These are phyloP conservation scores for Thozetella sp. DNA, from an alignment of 495 filamentous ascomycete species.

Conservation along the genomic window DNA sequence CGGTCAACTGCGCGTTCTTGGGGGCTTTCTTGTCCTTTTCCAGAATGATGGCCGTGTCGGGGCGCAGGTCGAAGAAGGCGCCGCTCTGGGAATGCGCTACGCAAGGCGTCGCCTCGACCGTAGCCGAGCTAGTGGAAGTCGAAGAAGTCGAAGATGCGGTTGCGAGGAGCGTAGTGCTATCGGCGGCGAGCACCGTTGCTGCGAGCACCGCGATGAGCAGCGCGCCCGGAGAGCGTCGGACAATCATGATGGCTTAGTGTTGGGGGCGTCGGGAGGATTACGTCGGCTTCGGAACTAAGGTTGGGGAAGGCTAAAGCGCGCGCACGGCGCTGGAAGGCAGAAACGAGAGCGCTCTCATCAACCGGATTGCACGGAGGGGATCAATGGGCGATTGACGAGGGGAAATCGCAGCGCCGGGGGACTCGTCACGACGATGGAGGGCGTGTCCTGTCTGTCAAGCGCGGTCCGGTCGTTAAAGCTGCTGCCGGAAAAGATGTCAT, in stretches of 20 bases:
- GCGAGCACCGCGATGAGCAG: conserved; percentile 17
- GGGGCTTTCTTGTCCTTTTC: conserved; percentile 60
- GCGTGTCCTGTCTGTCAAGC: background rate
- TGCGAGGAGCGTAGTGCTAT: conserved; percentile 8
- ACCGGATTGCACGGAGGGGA: background rate
- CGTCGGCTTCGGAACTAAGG: background rate
- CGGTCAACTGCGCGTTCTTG: conserved; percentile 56
- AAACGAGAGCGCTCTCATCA: background rate
- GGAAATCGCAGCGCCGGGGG: background rate
- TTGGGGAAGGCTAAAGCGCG: background rate
- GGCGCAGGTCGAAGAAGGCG: conserved; percentile 87
- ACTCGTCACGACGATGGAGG: background rate
- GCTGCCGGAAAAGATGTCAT: background rate
- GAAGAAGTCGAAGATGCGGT: conserved; percentile 8
- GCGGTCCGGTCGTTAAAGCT: background rate
- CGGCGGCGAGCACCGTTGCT: conserved; percentile 17
- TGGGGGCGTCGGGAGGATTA: background rate
- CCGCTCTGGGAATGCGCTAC: conserved; percentile 77
- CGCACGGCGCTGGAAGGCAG: background rate
- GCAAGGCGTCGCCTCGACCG: conserved; percentile 61
- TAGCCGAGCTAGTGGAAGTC: conserved; percentile 13
- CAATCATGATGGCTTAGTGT: conserved; percentile 11
- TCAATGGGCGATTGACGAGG: background rate
- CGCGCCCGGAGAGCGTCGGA: conserved; percentile 6
- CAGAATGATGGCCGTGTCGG: conserved; percentile 59